phyloP scores from a whole-genome alignment of 2,329 filamentous ascomycete species.

The Dactylonectria macrodidyma region DNA sequence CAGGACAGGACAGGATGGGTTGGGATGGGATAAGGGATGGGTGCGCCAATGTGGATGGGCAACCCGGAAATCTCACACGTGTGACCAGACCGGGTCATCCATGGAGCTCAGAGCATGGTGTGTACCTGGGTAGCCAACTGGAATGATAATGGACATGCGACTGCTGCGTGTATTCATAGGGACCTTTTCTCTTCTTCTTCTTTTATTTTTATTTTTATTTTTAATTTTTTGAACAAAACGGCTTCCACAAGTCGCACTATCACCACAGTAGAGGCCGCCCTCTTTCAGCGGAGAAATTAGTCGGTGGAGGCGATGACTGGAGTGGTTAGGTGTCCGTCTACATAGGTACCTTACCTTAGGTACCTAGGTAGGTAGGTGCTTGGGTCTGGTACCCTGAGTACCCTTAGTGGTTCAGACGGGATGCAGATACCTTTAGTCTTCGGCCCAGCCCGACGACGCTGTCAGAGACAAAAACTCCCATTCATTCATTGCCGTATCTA shows the following conservation, averaged over 20 bases:
- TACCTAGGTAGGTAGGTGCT: too few species aligned
- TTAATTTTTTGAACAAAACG: neutral
- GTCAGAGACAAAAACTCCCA: neutral
- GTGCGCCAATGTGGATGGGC: slow-evolving; percentile 16
- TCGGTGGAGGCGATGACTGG: neutral
- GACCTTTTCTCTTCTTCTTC: neutral
- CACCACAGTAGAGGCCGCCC: neutral
- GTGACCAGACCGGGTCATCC: slow-evolving; percentile 27
- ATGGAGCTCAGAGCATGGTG: slow-evolving; percentile 14
- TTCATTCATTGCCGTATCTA: neutral
- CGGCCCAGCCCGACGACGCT: neutral
- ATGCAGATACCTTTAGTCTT: neutral
- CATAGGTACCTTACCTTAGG: too few species aligned
- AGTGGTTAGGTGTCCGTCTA: too few species aligned
- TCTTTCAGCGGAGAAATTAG: neutral
- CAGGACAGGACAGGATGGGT: neutral
- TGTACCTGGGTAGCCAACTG: neutral
- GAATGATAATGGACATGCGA: neutral
- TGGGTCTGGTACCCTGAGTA: too few species aligned
- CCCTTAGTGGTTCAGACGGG: too few species aligned
- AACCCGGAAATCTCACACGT: slow-evolving; percentile 33
- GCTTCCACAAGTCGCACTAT: neutral
- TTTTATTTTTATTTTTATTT: too few species aligned
- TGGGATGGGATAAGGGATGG: slow-evolving; percentile 9
- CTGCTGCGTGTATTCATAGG: neutral